These are phyloP conservation scores for Cryptosporidium tyzzeri DNA, from an alignment of 169 alveolate species.

Conservation along the genomic window DNA sequence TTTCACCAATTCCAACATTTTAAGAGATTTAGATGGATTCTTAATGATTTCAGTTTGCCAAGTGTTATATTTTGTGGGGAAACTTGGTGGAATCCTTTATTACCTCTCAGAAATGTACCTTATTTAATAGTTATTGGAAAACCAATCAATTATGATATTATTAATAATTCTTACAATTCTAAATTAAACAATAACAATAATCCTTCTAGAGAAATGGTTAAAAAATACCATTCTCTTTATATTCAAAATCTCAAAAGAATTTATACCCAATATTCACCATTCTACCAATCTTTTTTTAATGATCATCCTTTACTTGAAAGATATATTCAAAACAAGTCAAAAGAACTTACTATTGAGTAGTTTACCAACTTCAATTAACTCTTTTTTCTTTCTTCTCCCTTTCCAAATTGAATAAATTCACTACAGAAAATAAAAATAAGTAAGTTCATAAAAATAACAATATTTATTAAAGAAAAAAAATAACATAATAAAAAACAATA, in stretches of 20 bases:
- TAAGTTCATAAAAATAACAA: not conserved
- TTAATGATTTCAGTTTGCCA: conserved; percentile 63
- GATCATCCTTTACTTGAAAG: conserved; percentile 32
- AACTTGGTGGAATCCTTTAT: conserved; percentile 72
- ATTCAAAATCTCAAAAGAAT: conserved; percentile 30
- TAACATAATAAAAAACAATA: not conserved
- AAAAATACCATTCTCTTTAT: conserved; percentile 38
- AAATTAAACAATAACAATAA: not conserved
- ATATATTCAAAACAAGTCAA: conserved; percentile 4
- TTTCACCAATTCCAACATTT: conserved; percentile 38
- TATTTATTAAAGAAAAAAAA: too few relatives aligned
- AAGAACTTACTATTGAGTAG: conserved; percentile 23
- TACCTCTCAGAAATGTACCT: conserved; percentile 57
- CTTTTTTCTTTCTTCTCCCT: not conserved
- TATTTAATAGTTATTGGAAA: conserved; percentile 53
- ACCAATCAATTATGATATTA: not conserved
- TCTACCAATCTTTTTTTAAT: not conserved
- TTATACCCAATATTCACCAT: conserved; percentile 14
- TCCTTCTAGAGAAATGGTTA: conserved; percentile 57
- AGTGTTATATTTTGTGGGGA: conserved; percentile 64
- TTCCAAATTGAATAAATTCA: too few relatives aligned
- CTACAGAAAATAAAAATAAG: too few relatives aligned
- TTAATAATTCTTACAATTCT: not conserved
- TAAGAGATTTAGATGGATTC: conserved; percentile 38
- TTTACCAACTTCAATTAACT: not conserved